Percentiles rank a stretch among this genome's conserved stretches.
Evolutionary conservation across 768 basidiomycete species (phyloP).

Genomic region (Cystofilobasidium ferigula): DNA sequence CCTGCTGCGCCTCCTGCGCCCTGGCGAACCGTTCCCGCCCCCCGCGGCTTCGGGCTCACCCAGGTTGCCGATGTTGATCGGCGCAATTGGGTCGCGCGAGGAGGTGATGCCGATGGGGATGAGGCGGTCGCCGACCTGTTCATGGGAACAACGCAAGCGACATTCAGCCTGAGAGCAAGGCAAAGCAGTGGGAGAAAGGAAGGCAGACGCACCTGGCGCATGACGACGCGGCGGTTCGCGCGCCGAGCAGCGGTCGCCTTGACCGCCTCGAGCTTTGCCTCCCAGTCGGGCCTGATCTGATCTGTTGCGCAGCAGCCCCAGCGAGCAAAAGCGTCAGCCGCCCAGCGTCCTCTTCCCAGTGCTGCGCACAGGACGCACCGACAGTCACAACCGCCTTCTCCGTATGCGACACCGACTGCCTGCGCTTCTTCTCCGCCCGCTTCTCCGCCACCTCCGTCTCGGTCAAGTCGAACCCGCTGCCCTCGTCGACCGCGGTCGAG

Average conservation of each 20-base stretch:
- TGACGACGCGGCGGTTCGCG: slow-evolving; percentile 89
- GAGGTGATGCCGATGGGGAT: slow-evolving; percentile 95
- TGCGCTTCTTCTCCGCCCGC: slow-evolving; percentile 35
- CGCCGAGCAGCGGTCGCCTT: slow-evolving; percentile 91
- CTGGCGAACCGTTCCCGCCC: slow-evolving; percentile 31
- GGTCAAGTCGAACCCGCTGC: slow-evolving; percentile 3
- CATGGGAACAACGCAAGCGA: no score
- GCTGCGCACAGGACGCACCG: slow-evolving; percentile 46
- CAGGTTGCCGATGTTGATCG: slow-evolving; percentile 33
- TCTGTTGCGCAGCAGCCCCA: slow-evolving; percentile 46
- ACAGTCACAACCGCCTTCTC: slow-evolving; percentile 84
- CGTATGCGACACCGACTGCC: slow-evolving; percentile 78
- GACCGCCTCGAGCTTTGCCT: slow-evolving; percentile 84
- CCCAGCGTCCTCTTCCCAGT: slow-evolving; percentile 16
- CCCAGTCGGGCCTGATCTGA: slow-evolving; percentile 97
- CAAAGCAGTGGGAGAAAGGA: background rate
- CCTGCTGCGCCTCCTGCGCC: slow-evolving; percentile 42
- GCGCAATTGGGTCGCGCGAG: slow-evolving; percentile 49
- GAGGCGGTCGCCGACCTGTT: slow-evolving; percentile 78
- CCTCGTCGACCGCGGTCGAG: background rate
- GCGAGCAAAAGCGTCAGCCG: background rate
- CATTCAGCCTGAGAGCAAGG: no score
- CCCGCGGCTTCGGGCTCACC: slow-evolving; percentile 3
- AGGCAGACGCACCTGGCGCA: slow-evolving; percentile 59
- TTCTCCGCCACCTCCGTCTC: background rate